Evolutionary conservation across 2,329 filamentous ascomycete species (phyloP).

Genomic region (Atkinsonella hypoxylon): DNA sequence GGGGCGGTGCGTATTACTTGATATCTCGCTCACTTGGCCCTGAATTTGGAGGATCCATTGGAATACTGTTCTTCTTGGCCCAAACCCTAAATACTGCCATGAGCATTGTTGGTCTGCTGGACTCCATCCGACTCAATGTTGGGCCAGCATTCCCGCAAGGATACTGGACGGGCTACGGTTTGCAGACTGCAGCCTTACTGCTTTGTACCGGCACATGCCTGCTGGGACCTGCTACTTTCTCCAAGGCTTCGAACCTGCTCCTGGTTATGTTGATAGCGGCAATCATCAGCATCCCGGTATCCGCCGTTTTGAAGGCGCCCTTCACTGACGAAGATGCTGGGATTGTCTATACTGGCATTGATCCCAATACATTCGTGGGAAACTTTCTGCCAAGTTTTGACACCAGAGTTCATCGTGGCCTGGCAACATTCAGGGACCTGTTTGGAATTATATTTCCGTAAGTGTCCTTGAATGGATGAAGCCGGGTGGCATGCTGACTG

Average conservation of each 20-base stretch:
- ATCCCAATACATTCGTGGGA: constrained; percentile 53
- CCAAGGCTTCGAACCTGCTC: constrained; percentile 67
- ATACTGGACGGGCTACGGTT: constrained; percentile 67
- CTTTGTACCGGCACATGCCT: constrained; percentile 66
- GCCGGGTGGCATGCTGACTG: constrained; percentile 14
- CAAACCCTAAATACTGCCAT: constrained; percentile 77
- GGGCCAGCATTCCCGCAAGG: constrained; percentile 54
- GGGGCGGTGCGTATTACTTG: constrained; percentile 78
- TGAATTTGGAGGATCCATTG: constrained; percentile 82
- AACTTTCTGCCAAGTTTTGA: constrained; percentile 63
- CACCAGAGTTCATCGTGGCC: constrained; percentile 47
- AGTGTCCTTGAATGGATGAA: constrained; percentile 5
- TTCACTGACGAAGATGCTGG: constrained; percentile 51
- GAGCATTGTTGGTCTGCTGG: constrained; percentile 76
- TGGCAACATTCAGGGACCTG: constrained; percentile 64
- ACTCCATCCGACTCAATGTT: constrained; percentile 69
- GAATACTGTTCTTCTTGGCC: constrained; percentile 82
- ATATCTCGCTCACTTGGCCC: constrained; percentile 78
- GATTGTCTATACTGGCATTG: constrained; percentile 70
- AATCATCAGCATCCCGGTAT: constrained; percentile 72
- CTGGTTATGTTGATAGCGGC: constrained; percentile 59
- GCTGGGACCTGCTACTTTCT: constrained; percentile 68
- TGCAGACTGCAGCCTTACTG: constrained; percentile 59
- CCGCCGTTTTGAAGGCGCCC: constrained; percentile 54
- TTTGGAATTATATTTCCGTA: constrained; percentile 77